These are phyloP conservation scores for Circinella minor DNA, from an alignment of 371 early-diverging fungal genomes.

Conservation along the genomic window DNA sequence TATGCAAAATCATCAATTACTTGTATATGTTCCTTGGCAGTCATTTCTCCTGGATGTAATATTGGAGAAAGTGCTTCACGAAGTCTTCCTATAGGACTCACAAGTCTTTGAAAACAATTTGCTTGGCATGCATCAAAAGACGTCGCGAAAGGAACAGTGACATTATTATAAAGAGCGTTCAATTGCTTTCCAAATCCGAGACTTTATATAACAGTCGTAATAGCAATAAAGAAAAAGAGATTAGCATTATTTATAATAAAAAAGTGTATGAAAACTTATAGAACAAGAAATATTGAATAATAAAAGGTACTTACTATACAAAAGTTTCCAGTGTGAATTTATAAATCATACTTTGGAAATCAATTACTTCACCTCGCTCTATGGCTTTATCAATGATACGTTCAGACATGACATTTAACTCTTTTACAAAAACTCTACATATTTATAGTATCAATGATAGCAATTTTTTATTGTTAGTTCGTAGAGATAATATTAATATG, in stretches of 20 bases:
- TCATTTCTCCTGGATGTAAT: constrained; percentile 32
- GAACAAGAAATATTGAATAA: not conserved
- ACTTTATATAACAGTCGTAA: not conserved
- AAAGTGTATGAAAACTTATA: not conserved
- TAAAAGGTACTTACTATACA: constrained; percentile 36
- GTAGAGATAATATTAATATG: no score
- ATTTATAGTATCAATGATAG: not conserved
- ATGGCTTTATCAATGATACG: constrained; percentile 38
- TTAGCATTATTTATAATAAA: not conserved
- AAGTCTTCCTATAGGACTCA: constrained; percentile 54
- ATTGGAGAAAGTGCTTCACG: constrained; percentile 37
- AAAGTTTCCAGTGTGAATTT: constrained; percentile 65
- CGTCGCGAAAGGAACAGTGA: constrained; percentile 50
- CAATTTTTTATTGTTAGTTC: not conserved
- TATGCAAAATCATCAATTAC: constrained; percentile 55
- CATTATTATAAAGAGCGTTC: constrained; percentile 22
- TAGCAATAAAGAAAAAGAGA: not conserved
- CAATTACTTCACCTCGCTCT: constrained; percentile 38
- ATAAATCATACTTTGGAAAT: constrained; percentile 63
- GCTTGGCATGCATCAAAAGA: constrained; percentile 54
- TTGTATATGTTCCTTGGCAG: constrained; percentile 46
- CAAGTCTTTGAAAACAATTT: constrained; percentile 45
- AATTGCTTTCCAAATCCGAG: constrained; percentile 8
- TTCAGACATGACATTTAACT: constrained; percentile 29
- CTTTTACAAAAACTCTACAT: constrained; percentile 42